phyloP scores from a whole-genome alignment of 306 rosid species.

The Cucumis cinereus region DNA sequence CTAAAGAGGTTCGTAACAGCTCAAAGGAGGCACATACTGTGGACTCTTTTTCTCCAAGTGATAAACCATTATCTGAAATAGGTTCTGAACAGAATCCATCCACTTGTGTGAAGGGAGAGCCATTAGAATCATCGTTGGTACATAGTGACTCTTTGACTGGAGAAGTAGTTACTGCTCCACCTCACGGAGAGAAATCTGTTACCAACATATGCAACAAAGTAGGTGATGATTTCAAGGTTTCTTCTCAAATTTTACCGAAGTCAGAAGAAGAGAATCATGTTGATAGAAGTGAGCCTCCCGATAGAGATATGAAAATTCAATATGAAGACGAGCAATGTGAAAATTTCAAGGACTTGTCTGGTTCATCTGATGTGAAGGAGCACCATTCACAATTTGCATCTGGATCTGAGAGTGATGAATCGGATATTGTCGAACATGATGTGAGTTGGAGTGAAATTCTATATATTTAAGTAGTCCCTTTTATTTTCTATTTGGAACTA shows the following conservation, averaged over 20 bases:
- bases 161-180: constrained; percentile 18
- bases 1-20: constrained; percentile 27
- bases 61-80: not conserved
- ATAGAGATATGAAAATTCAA: constrained; percentile 24
- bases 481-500: not conserved
- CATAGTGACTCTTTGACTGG: constrained; percentile 10
- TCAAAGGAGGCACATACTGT: constrained; percentile 22
- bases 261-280: constrained; percentile 31
- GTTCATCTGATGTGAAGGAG: constrained; percentile 28
- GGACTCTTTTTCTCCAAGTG: constrained; percentile 10
- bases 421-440: constrained; percentile 79
- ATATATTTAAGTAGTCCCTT: not conserved
- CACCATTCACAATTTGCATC: constrained; percentile 31
- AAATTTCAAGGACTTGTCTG: constrained; percentile 30
- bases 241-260: constrained; percentile 20
- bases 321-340: constrained; percentile 22
- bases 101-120: constrained; percentile 15
- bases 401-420: constrained; percentile 67
- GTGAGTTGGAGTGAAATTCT: constrained; percentile 33
- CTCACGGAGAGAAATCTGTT: constrained; percentile 24
- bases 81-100: constrained; percentile 10
- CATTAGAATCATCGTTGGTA: constrained; percentile 11
- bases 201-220: constrained; percentile 12
- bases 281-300: constrained; percentile 21
- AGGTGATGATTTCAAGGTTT: constrained; percentile 21